Evolutionary conservation across 768 basidiomycete species (phyloP), one percentile per base, ranked within the genome.

Genomic region (Pholiota microspora): DNA sequence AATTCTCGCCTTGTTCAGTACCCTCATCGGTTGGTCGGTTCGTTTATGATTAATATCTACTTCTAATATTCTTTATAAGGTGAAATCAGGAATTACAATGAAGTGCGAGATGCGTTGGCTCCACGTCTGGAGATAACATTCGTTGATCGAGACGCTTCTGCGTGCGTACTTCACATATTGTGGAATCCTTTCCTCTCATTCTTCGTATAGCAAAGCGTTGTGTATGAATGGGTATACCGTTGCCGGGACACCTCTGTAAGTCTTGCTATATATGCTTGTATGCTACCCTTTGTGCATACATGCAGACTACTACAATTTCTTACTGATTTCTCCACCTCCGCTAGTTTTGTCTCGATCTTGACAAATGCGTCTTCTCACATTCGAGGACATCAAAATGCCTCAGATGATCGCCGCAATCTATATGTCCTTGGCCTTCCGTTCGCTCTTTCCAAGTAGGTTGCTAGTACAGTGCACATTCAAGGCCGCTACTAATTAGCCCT

Each of bases 371-470:
- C 63, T 45, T 55, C 64, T 18, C 59, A 62, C 48, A 49, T 62
- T 52, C 59, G 69, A 55, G 24, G 6, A 45, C 13, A 50, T 51
- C 49, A 59, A 66, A 60, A 59, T 49, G 57, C 71, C 24, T 58
- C 71, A 50, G 77, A 77, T 61, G 79, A 84, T 61, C 87, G 90
- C 49, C 80, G 90, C 54, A 93, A 93, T 64, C 81, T 93, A 36
- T 93, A 93, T 60, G 89, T 92, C 35, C 83, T 93, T 24, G 91
- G 90, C 12, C 69, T 93, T 49, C 91, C 91, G 5, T 92, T 92
- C 62, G 85, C 88, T 61, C 76, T 92, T 29, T 85, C 85, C 15
- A 88, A 90, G 90, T 90, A 51, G 32, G 49, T 29, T 23, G 21
- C 13, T 27, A 24, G 45, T 8, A 25, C 12, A 16, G n/a, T 8